These are phyloP conservation scores for Dioscorea alata DNA, from an alignment of 106 monocot species.

Conservation along the genomic window DNA sequence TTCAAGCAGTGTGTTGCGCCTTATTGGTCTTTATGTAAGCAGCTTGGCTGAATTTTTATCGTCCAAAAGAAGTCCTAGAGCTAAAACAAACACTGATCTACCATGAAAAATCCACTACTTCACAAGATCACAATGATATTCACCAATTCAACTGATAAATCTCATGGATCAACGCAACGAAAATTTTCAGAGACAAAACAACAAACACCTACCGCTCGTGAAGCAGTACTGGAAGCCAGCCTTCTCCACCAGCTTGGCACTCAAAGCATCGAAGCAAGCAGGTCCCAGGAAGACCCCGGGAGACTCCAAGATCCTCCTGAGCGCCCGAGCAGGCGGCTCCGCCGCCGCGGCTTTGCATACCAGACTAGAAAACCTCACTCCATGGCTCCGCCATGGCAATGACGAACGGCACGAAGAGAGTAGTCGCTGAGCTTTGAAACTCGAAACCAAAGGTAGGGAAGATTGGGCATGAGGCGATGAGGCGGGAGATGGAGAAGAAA, in stretches of 20 bases:
- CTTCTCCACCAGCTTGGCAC: conserved; percentile 80
- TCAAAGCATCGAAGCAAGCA: conserved; percentile 83
- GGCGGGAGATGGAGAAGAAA: background rate
- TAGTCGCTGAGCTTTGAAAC: conserved; percentile 3
- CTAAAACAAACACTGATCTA: background rate
- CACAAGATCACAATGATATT: background rate
- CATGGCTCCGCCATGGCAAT: background rate
- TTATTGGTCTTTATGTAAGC: no score
- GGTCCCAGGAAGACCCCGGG: conserved; percentile 89
- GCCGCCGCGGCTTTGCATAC: conserved; percentile 7
- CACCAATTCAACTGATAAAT: background rate
- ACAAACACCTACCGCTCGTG: conserved; percentile 80
- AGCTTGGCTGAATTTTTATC: background rate
- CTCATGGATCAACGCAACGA: background rate
- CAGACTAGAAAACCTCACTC: background rate
- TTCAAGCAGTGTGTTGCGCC: no score
- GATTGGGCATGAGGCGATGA: background rate
- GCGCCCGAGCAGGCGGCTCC: conserved; percentile 45
- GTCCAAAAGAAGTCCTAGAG: background rate
- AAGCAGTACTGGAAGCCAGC: conserved; percentile 81
- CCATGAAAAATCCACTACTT: background rate
- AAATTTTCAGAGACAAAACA: conserved; percentile 5
- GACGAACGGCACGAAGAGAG: background rate
- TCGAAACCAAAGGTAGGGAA: background rate
- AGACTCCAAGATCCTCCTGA: conserved; percentile 62